A percentile compares a stretch with the other conserved stretches of the same genome.
Evolutionary conservation across 768 basidiomycete species (phyloP).

Genomic region (Boletus coccyginus): DNA sequence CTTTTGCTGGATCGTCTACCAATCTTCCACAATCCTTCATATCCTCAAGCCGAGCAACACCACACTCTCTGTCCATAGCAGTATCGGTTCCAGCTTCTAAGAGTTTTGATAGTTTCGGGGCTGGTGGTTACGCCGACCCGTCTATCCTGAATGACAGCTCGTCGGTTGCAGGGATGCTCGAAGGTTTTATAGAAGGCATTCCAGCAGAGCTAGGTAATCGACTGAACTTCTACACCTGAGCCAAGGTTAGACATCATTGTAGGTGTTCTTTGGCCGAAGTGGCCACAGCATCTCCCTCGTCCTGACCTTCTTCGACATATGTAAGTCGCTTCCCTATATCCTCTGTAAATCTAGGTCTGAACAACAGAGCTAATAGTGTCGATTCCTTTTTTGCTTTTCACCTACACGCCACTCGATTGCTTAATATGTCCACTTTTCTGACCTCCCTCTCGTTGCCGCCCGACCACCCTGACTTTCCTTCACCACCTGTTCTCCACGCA

Average conservation of each 20-base stretch:
- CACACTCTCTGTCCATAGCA: neutral
- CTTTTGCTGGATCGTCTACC: neutral
- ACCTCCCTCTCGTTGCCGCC: conserved; percentile 61
- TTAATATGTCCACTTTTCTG: conserved; percentile 68
- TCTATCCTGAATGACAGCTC: neutral
- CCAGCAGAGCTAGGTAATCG: conserved; percentile 5
- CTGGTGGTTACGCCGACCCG: neutral
- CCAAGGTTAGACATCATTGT: neutral
- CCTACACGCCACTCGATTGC: conserved; percentile 67
- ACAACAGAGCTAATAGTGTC: conserved; percentile 40
- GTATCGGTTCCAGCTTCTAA: neutral
- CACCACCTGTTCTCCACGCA: conserved; percentile 71
- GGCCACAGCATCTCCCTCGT: conserved; percentile 63
- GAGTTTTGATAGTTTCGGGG: neutral
- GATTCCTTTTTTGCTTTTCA: conserved; percentile 80
- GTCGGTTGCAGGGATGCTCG: neutral
- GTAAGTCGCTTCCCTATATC: conserved; percentile 37
- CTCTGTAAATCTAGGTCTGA: neutral
- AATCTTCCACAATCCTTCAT: neutral
- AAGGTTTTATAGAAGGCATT: neutral
- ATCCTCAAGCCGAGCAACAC: neutral
- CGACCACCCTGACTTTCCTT: conserved; percentile 71
- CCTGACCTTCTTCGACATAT: conserved; percentile 63
- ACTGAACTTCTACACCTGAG: neutral
- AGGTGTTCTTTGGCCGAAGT: conserved; percentile 34